Evolutionary conservation across 805 yeast genomes (phyloP), one percentile per base, ranked within the genome.

Genomic region (Barnettozyma californica): DNA sequence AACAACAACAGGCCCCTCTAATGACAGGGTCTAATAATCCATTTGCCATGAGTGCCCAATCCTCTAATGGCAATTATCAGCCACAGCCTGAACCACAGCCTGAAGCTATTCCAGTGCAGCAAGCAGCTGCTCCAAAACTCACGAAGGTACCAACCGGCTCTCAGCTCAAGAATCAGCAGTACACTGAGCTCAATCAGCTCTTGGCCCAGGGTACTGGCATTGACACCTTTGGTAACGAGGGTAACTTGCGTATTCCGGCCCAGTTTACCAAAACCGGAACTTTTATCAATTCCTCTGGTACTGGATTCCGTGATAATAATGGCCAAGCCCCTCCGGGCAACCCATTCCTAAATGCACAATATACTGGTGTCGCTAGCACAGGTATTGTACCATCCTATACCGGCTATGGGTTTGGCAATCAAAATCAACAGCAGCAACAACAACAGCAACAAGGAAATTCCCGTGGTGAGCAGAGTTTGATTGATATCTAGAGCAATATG

Each of bases 391-490:
- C 96, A 6, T 82, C 94, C 3, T 83, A 86, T 61, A 91, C 98
- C 2, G 98, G 98, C 2, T 90, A 81, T 62, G 98, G 98, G 1
- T 91, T 91, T 67, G 97, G 97, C 43, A 91, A 90, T 57, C 88
- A 83, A 53, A 68, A 66, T 27, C 63, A 55, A 44, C 50, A 49
- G 35, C 51, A 51, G 52, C 58, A 49, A 44, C n/a, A n/a, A n/a
- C 57, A 54, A 23, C 50, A 44, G 13, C 50, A 50, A 43, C 48
- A 50, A 44, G 52, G 46, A 10, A 25, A 21, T 31, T 45, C 55
- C 29, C 52, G 46, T n/a, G 50, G 51, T 20, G 63, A 58, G 31
- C 63, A 60, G 45, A 60, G 62, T 29, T 52, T 61, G 56, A 60
- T 61, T 45, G 65, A 61, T 45, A 59, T 61, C 35, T 61, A 42